Base-by-base conservation (phyloP, 2,329 filamentous ascomycete species). In the Alternaria incomplexa region DNA sequence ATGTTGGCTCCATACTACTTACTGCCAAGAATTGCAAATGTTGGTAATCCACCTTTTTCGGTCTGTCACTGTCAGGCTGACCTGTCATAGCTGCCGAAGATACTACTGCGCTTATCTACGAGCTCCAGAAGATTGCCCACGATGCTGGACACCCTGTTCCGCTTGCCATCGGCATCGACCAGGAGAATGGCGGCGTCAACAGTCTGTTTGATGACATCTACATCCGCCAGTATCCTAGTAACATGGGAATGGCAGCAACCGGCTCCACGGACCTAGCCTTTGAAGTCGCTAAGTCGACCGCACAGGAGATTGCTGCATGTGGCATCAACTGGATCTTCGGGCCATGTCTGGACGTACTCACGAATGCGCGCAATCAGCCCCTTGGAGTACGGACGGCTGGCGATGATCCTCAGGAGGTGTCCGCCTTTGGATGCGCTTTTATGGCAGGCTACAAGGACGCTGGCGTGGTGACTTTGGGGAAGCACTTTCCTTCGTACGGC, bases 161-260 rank as follows among this genome's bases (percentile, higher is more conserved):
- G 3, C 83, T 99, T 17, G 85, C 96, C 58, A 97, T 99, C 72
- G 94, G 92, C 43, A 84, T 98, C 40, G 96, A 98, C 77, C 96
- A 99, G 78, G 96, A 99, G 80, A 98, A 99, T 88, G 96, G 96
- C 67, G 94, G 95, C 4, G 95, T 97, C 79, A 98, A 97, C 83
- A 97, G 93, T 81, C 86, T 98, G 3, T 97, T 96, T 75, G 95
- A 98, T 78, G 93, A 97, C 72, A 93, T 96, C 74, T 96, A 94
- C 77, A 95, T 98, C 70, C 93, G 93, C 69, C 96, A 98, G 78
- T 99, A 97, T 71, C 96, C 96, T 9, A 97, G 94, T 75, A 92
- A 95, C 66, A 98, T 99, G 95, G 95, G 94, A 12, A 87, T 97
- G 64, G 93, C 95, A n/a, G 96, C 96, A 22, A 93, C 94, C 5